Conservation (phyloP, 805 yeast species). For the Candida morakotiae region DNA sequence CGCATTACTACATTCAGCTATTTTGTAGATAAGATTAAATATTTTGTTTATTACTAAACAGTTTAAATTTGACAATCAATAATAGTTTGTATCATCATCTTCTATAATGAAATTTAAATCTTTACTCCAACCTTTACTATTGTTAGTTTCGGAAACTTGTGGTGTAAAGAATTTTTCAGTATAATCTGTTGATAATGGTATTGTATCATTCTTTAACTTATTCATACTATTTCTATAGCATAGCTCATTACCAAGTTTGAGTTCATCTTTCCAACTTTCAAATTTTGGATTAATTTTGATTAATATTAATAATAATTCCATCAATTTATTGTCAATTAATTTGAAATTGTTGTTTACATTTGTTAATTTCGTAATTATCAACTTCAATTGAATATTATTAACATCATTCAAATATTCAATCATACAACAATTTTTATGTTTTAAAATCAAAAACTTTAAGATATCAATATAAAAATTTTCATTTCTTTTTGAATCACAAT, state of each 20-base stretch:
- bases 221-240: background rate
- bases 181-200: slow-evolving; percentile 6
- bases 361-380: slow-evolving; percentile 15
- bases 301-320: slow-evolving; percentile 11
- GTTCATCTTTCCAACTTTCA: slow-evolving; percentile 2
- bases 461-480: slow-evolving; percentile 24
- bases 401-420: slow-evolving; percentile 21
- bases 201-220: background rate
- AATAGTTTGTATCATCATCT: no score
- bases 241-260: background rate
- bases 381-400: slow-evolving; percentile 16
- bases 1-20: background rate
- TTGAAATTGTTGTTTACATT: slow-evolving; percentile 14
- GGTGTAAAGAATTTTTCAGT: slow-evolving; percentile 4
- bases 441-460: slow-evolving; percentile 16
- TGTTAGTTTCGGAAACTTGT: no score
- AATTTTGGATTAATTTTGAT: background rate
- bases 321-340: slow-evolving; percentile 4
- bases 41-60: no score
- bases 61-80: no score
- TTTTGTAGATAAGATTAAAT: background rate
- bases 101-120: no score
- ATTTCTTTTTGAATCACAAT: slow-evolving; percentile 13
- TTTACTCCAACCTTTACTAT: no score
- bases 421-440: slow-evolving; percentile 34